These are phyloP conservation scores for Paxillus rubicundulus DNA, from an alignment of 768 basidiomycete genomes.

Conservation along the genomic window DNA sequence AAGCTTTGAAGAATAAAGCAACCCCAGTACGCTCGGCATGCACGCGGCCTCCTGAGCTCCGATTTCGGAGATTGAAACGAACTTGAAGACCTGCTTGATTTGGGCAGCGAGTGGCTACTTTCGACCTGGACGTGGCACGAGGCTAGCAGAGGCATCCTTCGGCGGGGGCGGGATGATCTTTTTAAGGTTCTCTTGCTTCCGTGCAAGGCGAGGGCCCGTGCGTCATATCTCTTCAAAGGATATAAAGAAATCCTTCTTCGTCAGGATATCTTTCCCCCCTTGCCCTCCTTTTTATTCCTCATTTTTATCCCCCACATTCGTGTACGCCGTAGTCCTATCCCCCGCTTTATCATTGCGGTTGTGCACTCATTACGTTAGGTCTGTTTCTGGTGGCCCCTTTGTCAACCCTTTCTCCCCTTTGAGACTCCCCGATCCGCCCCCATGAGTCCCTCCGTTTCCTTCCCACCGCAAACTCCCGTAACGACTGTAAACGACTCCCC, in stretches of 20 bases:
- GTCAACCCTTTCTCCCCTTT: conserved; percentile 10
- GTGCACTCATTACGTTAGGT: conserved; percentile 23
- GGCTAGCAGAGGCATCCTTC: conserved; percentile 22
- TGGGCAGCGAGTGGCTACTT: conserved; percentile 14
- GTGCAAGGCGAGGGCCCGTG: conserved; percentile 26
- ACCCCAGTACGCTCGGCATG: too few species aligned
- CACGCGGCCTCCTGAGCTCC: too few species aligned
- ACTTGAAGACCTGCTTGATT: conserved; percentile 29
- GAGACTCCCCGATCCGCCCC: conserved; percentile 24
- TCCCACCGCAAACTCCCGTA: conserved; percentile 24
- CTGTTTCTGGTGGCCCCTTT: conserved; percentile 11
- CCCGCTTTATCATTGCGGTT: conserved; percentile 8
- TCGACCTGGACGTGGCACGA: conserved; percentile 9
- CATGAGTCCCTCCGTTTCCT: conserved; percentile 26
- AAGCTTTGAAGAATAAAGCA: too few species aligned
- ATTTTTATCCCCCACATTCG: conserved; percentile 10
- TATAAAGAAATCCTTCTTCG: conserved; percentile 23
- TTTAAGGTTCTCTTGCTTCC: conserved; percentile 18
- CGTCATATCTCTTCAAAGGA: conserved; percentile 19
- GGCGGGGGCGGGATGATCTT: conserved; percentile 18
- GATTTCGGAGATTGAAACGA: conserved; percentile 17
- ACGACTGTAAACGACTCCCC: conserved; percentile 14
- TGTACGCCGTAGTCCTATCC: conserved; percentile 17
- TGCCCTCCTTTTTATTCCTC: conserved; percentile 10
- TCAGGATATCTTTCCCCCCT: conserved; percentile 7